Evolutionary conservation across 441 rosid genomes (phyloP).

Genomic region (Aquilaria agallochum): DNA sequence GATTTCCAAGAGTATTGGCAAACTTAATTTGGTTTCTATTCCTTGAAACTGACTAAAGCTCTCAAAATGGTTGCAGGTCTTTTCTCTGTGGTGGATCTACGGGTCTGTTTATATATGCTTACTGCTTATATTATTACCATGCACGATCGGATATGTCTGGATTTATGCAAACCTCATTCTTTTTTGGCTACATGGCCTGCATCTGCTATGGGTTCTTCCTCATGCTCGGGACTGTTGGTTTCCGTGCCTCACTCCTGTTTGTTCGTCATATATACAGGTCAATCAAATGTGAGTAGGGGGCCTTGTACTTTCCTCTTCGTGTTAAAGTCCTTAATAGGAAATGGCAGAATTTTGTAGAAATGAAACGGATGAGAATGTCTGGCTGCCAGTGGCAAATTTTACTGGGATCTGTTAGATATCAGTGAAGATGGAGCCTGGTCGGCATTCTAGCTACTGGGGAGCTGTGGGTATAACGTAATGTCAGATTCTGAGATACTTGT

Average conservation of each 20-base stretch:
- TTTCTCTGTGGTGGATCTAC: constrained; percentile 60
- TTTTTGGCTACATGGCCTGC: constrained; percentile 69
- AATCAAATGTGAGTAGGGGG: constrained; percentile 48
- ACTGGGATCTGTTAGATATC: too few relatives aligned
- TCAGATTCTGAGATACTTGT: too few relatives aligned
- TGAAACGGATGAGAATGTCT: too few relatives aligned
- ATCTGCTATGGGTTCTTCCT: constrained; percentile 67
- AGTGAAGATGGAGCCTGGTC: too few relatives aligned
- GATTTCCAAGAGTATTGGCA: too few relatives aligned
- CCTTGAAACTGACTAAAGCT: too few relatives aligned
- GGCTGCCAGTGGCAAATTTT: too few relatives aligned
- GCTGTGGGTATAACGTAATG: too few relatives aligned
- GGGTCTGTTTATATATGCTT: constrained; percentile 50
- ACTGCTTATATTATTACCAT: constrained; percentile 54
- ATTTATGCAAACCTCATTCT: constrained; percentile 63
- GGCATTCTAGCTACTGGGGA: too few relatives aligned
- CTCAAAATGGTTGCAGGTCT: constrained; percentile 27
- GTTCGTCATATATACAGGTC: constrained; percentile 62
- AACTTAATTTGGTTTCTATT: too few relatives aligned
- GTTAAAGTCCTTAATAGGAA: too few relatives aligned
- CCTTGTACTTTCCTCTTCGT: background rate
- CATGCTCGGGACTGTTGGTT: constrained; percentile 57
- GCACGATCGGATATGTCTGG: constrained; percentile 65
- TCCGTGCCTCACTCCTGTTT: constrained; percentile 50
- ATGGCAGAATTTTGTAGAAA: too few relatives aligned